Percentiles rank a stretch among this genome's conserved stretches.
These are phyloP conservation scores for Gnomoniopsis smithogilvyi DNA, from an alignment of 2,329 filamentous ascomycete genomes.

Conservation along the genomic window DNA sequence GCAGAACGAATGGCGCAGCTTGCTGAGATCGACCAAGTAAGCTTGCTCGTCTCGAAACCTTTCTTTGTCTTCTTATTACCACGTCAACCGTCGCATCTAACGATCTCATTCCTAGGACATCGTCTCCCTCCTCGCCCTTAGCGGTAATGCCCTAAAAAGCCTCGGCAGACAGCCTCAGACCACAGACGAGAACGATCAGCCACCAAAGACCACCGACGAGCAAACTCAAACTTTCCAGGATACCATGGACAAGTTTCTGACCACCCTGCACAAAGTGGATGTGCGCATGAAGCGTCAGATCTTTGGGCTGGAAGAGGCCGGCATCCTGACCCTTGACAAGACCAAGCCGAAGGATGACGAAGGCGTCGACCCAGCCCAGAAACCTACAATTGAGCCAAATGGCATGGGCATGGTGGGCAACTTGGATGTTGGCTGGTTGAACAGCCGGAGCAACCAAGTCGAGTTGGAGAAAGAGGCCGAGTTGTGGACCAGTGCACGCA, in stretches of 20 bases:
- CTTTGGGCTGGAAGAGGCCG: conserved; percentile 76
- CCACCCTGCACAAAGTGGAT: conserved; percentile 69
- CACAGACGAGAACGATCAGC: conserved; percentile 6
- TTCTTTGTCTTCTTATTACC: background rate
- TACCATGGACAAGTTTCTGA: conserved; percentile 65
- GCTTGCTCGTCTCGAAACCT: background rate
- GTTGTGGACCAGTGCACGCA: conserved; percentile 63
- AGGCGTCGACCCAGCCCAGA: conserved; percentile 34
- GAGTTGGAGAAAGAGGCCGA: conserved; percentile 82
- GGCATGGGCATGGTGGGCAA: conserved; percentile 53
- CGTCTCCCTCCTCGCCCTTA: conserved; percentile 42
- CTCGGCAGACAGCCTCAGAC: conserved; percentile 43
- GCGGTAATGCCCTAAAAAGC: conserved; percentile 59
- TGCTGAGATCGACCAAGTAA: conserved; percentile 70
- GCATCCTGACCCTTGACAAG: conserved; percentile 57
- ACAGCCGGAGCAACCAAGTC: conserved; percentile 78
- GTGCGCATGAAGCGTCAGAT: conserved; percentile 73
- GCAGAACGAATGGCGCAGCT: conserved; percentile 79
- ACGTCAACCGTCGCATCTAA: background rate
- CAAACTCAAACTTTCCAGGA: conserved; percentile 56
- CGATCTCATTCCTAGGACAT: conserved; percentile 38
- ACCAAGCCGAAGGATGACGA: conserved; percentile 22
- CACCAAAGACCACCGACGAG: conserved; percentile 34
- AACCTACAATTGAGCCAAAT: conserved; percentile 40
- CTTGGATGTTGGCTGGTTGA: conserved; percentile 85